phyloP scores from a whole-genome alignment of 2,329 filamentous ascomycete species.

The Neurospora sp. region DNA sequence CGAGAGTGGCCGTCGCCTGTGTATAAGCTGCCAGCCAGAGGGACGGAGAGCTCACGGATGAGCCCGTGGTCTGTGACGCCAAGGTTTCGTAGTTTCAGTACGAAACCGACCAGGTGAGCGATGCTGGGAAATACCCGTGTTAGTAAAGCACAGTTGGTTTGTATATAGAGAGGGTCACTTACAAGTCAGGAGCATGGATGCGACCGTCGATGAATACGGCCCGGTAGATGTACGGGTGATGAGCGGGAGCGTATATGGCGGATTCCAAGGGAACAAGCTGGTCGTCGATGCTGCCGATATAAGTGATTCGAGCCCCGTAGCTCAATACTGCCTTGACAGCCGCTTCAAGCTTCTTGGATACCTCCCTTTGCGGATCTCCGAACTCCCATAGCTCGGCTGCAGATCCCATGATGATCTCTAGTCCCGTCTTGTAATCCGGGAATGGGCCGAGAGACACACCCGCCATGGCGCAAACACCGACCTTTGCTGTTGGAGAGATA shows the following conservation, averaged over 20 bases:
- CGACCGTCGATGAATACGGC: conserved; percentile 94
- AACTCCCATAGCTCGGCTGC: conserved; percentile 96
- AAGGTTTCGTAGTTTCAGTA: conserved; percentile 85
- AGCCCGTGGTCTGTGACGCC: conserved; percentile 89
- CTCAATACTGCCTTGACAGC: conserved; percentile 65
- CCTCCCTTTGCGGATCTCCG: conserved; percentile 66
- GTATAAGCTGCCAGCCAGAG: conserved; percentile 84
- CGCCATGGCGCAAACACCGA: conserved; percentile 80
- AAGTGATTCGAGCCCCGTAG: conserved; percentile 75
- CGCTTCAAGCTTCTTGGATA: conserved; percentile 72
- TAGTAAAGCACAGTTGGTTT: not conserved
- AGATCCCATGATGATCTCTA: conserved; percentile 77
- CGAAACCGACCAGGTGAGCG: conserved; percentile 84
- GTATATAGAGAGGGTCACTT: conserved; percentile 17
- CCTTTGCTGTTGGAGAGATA: conserved; percentile 55
- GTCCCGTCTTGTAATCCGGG: conserved; percentile 78
- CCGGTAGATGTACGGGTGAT: conserved; percentile 87
- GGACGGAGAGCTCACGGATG: conserved; percentile 78
- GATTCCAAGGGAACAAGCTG: conserved; percentile 94
- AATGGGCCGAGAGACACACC: conserved; percentile 93
- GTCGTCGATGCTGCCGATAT: conserved; percentile 91
- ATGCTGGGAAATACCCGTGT: conserved; percentile 37
- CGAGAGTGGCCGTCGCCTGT: conserved; percentile 87
- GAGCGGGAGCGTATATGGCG: conserved; percentile 74
- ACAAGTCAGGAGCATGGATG: conserved; percentile 86